Conservation (phyloP, 2,329 filamentous ascomycete genomes). For the Botrytis deweyae region DNA sequence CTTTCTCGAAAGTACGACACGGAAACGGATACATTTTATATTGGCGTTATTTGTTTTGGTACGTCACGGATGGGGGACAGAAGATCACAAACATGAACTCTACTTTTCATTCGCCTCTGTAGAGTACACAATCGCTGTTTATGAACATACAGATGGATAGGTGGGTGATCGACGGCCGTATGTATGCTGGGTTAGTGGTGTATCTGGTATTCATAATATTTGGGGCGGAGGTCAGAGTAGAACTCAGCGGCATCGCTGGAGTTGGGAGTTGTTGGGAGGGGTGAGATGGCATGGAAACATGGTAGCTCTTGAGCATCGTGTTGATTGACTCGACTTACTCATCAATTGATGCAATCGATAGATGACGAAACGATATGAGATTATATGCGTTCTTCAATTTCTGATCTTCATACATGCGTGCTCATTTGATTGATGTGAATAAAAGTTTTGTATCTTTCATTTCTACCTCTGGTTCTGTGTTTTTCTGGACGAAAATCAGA, state of each 20-base stretch:
- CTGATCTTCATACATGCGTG: neutral
- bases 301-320: neutral
- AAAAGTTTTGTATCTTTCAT: neutral
- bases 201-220: neutral
- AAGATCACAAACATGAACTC: neutral
- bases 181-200: neutral
- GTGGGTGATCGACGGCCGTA: neutral
- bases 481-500: neutral
- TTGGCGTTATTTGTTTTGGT: conserved; percentile 13
- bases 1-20: neutral
- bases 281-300: neutral
- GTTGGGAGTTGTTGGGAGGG: neutral
- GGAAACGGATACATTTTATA: conserved; percentile 14
- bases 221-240: neutral
- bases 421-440: neutral
- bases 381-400: neutral
- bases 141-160: conserved; percentile 3
- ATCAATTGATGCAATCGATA: conserved; percentile 5
- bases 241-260: neutral
- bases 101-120: conserved; percentile 2
- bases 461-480: neutral
- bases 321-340: neutral
- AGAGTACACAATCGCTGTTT: neutral
- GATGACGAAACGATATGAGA: conserved; percentile 8
- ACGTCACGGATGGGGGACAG: conserved; percentile 1